Percentiles rank a stretch among this genome's conserved stretches.
phyloP scores from a whole-genome alignment of 1,284 basidiomycete genomes.

The Spongiforma sp. region DNA sequence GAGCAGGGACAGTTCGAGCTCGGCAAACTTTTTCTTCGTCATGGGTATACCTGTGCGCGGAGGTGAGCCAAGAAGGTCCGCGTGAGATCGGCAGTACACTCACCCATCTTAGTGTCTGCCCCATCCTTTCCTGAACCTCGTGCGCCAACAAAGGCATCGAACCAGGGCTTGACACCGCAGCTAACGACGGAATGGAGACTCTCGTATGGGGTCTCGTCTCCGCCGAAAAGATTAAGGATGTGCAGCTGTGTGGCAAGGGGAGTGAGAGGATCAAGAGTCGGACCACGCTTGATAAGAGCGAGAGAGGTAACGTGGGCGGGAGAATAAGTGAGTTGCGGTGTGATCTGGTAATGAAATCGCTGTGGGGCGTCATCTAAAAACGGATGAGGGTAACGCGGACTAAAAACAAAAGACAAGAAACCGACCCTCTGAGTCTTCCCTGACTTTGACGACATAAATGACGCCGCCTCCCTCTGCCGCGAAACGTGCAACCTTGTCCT shows the following conservation, averaged over 20 bases:
- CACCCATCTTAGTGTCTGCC: constrained; percentile 82
- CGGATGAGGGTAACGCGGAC: constrained; percentile 17
- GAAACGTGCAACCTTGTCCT: constrained; percentile 75
- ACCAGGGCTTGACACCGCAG: constrained; percentile 96
- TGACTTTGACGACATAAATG: constrained; percentile 80
- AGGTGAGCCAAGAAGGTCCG: constrained; percentile 5
- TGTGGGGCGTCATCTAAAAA: constrained; percentile 65
- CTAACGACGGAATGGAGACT: constrained; percentile 97
- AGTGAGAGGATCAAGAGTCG: constrained; percentile 78
- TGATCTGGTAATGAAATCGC: constrained; percentile 72
- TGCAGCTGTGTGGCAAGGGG: constrained; percentile 90
- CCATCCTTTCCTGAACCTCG: constrained; percentile 79
- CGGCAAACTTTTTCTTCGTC: constrained; percentile 2
- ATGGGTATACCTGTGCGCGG: constrained; percentile 49
- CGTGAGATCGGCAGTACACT: constrained; percentile 27
- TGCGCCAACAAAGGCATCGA: constrained; percentile 92
- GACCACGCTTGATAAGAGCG: constrained; percentile 92
- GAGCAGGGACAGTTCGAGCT: neutral
- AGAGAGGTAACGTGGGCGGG: constrained; percentile 85
- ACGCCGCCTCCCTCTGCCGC: constrained; percentile 73
- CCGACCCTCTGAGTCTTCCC: constrained; percentile 72
- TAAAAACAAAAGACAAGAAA: constrained; percentile 3
- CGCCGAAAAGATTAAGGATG: constrained; percentile 91
- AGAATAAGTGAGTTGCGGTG: constrained; percentile 81
- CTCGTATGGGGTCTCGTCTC: constrained; percentile 93